These are phyloP conservation scores for Fonsecaea erecta DNA, from an alignment of 2,329 filamentous ascomycete genomes.

Conservation along the genomic window DNA sequence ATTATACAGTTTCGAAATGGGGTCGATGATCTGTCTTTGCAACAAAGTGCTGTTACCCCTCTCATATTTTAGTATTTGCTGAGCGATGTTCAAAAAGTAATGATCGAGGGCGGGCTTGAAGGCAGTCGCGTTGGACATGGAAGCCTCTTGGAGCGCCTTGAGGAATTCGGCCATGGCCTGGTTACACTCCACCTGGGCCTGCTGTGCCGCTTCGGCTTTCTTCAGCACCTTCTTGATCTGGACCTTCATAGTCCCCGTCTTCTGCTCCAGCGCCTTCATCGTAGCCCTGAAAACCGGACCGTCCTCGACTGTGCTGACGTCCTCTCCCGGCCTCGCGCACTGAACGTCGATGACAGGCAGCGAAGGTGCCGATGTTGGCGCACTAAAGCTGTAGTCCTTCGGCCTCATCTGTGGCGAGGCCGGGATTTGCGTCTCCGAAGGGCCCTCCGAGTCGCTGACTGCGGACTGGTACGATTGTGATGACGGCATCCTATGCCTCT, in stretches of 20 bases:
- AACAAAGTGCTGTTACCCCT: constrained; percentile 80
- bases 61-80: constrained; percentile 87
- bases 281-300: constrained; percentile 95
- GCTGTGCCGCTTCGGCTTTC: constrained; percentile 85
- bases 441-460: constrained; percentile 70
- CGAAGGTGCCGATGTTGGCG: constrained; percentile 34
- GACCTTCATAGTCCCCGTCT: constrained; percentile 88
- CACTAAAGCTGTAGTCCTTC: constrained; percentile 40
- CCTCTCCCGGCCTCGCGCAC: constrained; percentile 79
- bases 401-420: constrained; percentile 40
- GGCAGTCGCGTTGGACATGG: constrained; percentile 88
- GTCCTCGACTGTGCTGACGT: constrained; percentile 83
- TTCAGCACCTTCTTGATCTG: constrained; percentile 97
- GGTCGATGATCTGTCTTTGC: constrained; percentile 93
- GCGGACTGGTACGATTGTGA: constrained; percentile 84
- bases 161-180: constrained; percentile 82
- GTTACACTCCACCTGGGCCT: constrained; percentile 81
- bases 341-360: constrained; percentile 82
- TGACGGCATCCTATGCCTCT: constrained; percentile 79
- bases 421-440: constrained; percentile 43
- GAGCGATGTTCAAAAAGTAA: constrained; percentile 96
- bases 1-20: constrained; percentile 86
- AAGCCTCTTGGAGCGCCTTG: constrained; percentile 83
- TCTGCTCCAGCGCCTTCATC: constrained; percentile 94
- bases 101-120: constrained; percentile 97